A percentile compares a stretch with the other conserved stretches of the same genome.
These are phyloP conservation scores for Sordariomycetes sp. DNA, from an alignment of 2,329 filamentous ascomycete genomes.

Conservation along the genomic window DNA sequence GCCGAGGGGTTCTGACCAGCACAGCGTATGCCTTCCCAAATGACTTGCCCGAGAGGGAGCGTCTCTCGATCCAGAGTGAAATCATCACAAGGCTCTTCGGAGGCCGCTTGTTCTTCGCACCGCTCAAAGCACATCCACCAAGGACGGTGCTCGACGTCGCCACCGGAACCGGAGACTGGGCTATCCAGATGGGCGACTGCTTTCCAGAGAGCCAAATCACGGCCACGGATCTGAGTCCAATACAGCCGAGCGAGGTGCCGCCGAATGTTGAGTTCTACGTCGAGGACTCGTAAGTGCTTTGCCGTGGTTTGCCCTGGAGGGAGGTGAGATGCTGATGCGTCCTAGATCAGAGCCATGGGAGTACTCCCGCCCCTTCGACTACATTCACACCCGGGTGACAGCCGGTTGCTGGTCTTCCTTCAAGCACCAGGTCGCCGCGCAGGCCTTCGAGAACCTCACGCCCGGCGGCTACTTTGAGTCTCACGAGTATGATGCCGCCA, in stretches of 20 bases:
- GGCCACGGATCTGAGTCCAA: slow-evolving; percentile 59
- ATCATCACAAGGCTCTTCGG: slow-evolving; percentile 27
- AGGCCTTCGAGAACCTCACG: slow-evolving; percentile 36
- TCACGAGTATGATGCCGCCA: slow-evolving; percentile 32
- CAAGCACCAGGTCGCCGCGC: slow-evolving; percentile 37
- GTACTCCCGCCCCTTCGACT: slow-evolving; percentile 45
- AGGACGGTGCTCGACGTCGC: slow-evolving; percentile 24
- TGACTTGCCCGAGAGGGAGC: slow-evolving; percentile 29
- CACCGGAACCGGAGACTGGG: slow-evolving; percentile 47
- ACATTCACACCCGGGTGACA: slow-evolving; percentile 42
- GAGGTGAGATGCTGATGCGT: not conserved
- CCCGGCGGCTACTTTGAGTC: slow-evolving; percentile 48
- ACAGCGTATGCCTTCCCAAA: slow-evolving; percentile 38
- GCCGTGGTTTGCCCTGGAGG: slow-evolving; percentile 1
- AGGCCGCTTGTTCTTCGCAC: slow-evolving; percentile 31
- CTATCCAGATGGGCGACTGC: slow-evolving; percentile 55
- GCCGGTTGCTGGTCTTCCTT: slow-evolving; percentile 40
- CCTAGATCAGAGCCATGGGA: slow-evolving; percentile 39
- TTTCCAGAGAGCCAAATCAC: slow-evolving; percentile 50
- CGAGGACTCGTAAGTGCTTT: slow-evolving; percentile 43
- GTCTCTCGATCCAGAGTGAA: slow-evolving; percentile 28
- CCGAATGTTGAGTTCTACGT: slow-evolving; percentile 67
- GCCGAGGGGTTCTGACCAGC: not conserved
- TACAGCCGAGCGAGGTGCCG: slow-evolving; percentile 57
- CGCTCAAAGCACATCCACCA: slow-evolving; percentile 25